A percentile compares a stretch with the other conserved stretches of the same genome.
Conservation (phyloP, 2,329 filamentous ascomycete species). For the Aspergillus uvarum region DNA sequence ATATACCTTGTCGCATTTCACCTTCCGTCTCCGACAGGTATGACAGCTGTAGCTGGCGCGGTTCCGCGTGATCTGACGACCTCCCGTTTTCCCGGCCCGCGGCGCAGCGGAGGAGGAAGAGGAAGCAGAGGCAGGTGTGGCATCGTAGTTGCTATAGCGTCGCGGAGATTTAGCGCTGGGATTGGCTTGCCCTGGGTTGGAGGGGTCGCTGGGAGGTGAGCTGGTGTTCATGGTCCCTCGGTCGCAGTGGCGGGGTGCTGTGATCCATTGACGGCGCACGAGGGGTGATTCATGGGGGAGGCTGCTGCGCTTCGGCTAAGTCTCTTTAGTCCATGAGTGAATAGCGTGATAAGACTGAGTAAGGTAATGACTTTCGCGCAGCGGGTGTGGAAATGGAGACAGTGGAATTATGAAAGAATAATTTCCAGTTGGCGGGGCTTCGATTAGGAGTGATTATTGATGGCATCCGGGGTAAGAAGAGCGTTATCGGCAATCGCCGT, state of each 20-base stretch:
- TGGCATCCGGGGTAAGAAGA: conserved; percentile 12
- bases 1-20: conserved; percentile 48
- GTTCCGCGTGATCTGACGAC: conserved; percentile 49
- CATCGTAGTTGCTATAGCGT: conserved; percentile 5
- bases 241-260: conserved; percentile 23
- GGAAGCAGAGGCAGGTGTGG: conserved; percentile 7
- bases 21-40: conserved; percentile 47
- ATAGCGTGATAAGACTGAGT: neutral
- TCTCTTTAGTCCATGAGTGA: conserved; percentile 7
- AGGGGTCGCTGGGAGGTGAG: conserved; percentile 13
- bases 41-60: conserved; percentile 50
- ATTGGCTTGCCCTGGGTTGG: conserved; percentile 14
- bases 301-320: neutral
- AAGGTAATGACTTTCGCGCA: neutral
- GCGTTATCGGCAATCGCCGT: conserved; percentile 9
- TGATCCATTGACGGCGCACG: conserved; percentile 18
- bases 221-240: conserved; percentile 24
- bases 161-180: conserved; percentile 8
- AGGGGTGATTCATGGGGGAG: conserved; percentile 15
- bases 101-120: conserved; percentile 7
- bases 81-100: conserved; percentile 22
- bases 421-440: neutral
- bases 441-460: neutral
- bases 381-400: neutral
- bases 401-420: conserved; percentile 1